Evolutionary conservation across 306 rosid genomes (phyloP), one percentile per base, ranked within the genome.

Genomic region (Phaseolus lunatus): DNA sequence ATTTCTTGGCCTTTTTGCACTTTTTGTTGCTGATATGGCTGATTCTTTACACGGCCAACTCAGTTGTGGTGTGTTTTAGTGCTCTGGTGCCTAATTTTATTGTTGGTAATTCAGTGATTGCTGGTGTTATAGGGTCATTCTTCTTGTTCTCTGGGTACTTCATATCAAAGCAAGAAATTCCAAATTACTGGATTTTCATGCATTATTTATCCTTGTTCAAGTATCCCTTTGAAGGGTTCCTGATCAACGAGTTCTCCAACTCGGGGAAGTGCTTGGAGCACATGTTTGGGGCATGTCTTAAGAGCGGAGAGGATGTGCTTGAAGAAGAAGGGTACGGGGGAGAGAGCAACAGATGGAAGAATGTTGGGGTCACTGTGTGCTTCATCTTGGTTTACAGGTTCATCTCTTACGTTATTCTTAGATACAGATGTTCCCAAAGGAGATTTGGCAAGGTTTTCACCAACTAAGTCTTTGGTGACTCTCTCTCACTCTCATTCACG

Each of bases 171-270:
- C 63, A 85, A 0, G 96, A 77, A 41, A 95, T 91, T 52, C 98
- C 97, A 5, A 67, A 72, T 11, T 92, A 92, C 68, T 92, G 98
- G 98, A 87, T 90, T 58, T 90, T 92, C 88, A 92, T 95, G 97
- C 97, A 95, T 78, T 90, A 85, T 65, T 74, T 95, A 43, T 95
- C 98, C 16, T 75, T 95, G 78, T 95, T 95, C 48, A 95, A 95
- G 90, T 92, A 95, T 75, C 98, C 98, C 16, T 92, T 95, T 31
- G 98, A 95, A 87, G 97, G 97, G 90, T 87, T 95, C 72, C 75
- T 95, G 75, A 88, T 92, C 72, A 95, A 92, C 58, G 97, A 95
- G 84, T 95, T 95, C 78, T 95, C 98, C 1, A 76, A 87, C 8
- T 90, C 97, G n/a, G 89, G 79, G 14, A 92, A 95, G 85, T 95